Conservation (phyloP, 371 early-diverging fungal species). For the Smittium culicis region DNA sequence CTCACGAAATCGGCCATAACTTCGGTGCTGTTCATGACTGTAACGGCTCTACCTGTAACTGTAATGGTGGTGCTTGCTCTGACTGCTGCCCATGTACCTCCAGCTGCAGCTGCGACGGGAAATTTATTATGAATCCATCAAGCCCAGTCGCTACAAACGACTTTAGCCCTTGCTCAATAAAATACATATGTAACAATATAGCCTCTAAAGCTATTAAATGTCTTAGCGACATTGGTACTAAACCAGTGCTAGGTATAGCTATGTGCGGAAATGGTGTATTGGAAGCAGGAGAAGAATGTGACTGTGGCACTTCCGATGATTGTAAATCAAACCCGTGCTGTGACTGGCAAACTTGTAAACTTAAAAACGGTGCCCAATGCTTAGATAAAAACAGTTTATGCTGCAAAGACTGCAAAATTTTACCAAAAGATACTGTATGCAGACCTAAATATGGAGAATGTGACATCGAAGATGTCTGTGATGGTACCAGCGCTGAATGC, state of each 20-base stretch:
- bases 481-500: conserved; percentile 56
- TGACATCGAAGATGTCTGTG: conserved; percentile 67
- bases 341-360: conserved; percentile 60
- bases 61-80: conserved; percentile 33
- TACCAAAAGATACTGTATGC: conserved; percentile 48
- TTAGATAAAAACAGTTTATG: conserved; percentile 71
- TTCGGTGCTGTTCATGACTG: conserved; percentile 51
- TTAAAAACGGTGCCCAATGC: conserved; percentile 61
- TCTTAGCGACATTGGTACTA: conserved; percentile 41
- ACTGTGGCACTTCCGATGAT: conserved; percentile 63
- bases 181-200: conserved; percentile 45
- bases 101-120: conserved; percentile 59
- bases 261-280: conserved; percentile 91
- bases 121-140: conserved; percentile 71
- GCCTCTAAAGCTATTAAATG: conserved; percentile 30
- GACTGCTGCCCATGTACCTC: conserved; percentile 55
- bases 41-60: conserved; percentile 38
- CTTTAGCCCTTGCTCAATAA: conserved; percentile 70
- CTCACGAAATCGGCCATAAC: conserved; percentile 89
- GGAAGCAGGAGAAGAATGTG: conserved; percentile 86
- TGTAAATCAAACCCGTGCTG: conserved; percentile 70
- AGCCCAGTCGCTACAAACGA: conserved; percentile 48
- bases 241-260: conserved; percentile 33
- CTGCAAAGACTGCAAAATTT: conserved; percentile 59
- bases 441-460: conserved; percentile 60